Conservation (phyloP, 2,329 filamentous ascomycete species). For the Apiospora phragmitis region DNA sequence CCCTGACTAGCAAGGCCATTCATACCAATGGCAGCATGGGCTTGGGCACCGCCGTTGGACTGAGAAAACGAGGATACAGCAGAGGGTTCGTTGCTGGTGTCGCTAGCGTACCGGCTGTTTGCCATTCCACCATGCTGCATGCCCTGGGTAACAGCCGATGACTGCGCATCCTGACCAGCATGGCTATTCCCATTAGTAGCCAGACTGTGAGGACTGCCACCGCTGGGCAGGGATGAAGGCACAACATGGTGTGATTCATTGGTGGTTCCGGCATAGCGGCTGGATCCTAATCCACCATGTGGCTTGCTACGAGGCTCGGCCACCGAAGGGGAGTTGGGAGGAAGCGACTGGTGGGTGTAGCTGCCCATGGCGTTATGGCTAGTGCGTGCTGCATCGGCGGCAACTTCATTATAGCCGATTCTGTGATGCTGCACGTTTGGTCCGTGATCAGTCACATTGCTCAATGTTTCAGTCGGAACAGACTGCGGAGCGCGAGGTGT, state of each 20-base stretch:
- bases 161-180: neutral
- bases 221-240: neutral
- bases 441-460: neutral
- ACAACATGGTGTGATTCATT: neutral
- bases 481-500: neutral
- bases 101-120: neutral
- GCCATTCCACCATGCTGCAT: neutral
- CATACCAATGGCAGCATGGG: neutral
- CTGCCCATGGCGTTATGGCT: neutral
- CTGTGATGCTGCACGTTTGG: neutral
- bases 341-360: neutral
- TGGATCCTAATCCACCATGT: neutral
- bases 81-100: neutral
- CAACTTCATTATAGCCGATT: neutral
- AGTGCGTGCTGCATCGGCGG: neutral
- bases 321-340: neutral
- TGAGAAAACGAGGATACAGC: neutral
- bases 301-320: neutral
- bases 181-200: neutral
- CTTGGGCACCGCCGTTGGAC: neutral
- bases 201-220: neutral
- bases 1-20: neutral
- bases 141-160: neutral
- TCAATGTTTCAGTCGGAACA: neutral
- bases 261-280: neutral